Conservation (phyloP, 2,329 filamentous ascomycete genomes). For the Alternaria triticina region DNA sequence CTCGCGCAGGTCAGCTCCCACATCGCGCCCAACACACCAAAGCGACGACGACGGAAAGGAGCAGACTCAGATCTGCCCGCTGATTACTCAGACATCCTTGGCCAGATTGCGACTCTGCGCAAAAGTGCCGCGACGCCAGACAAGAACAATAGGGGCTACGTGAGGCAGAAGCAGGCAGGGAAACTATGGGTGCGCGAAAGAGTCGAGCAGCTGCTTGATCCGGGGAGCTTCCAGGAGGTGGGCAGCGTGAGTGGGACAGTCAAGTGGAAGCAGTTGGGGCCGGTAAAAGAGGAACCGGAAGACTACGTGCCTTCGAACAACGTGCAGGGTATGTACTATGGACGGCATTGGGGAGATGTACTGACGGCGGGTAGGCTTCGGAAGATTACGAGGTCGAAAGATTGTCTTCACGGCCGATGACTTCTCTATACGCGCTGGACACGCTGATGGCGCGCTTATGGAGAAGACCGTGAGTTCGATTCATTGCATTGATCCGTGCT, state of each 20-base stretch:
- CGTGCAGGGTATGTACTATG: conserved; percentile 55
- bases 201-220: conserved; percentile 64
- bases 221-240: conserved; percentile 63
- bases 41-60: conserved; percentile 45
- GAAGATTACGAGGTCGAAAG: conserved; percentile 59
- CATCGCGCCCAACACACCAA: conserved; percentile 46
- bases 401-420: conserved; percentile 69
- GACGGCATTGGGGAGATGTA: background rate
- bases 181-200: conserved; percentile 71
- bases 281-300: conserved; percentile 55
- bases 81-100: conserved; percentile 67
- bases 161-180: conserved; percentile 68
- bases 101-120: conserved; percentile 61
- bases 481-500: background rate
- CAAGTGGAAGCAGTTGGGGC: conserved; percentile 60
- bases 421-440: conserved; percentile 67
- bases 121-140: conserved; percentile 63
- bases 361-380: conserved; percentile 49
- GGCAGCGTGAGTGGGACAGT: conserved; percentile 67
- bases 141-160: conserved; percentile 61
- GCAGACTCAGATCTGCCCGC: conserved; percentile 57
- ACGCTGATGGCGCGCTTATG: conserved; percentile 66
- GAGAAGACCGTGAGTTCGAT: conserved; percentile 57
- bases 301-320: conserved; percentile 67
- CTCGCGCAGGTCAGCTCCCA: conserved; percentile 58